These are phyloP conservation scores for Microbotryum violaceum DNA, from an alignment of 1,284 basidiomycete species.

Conservation along the genomic window DNA sequence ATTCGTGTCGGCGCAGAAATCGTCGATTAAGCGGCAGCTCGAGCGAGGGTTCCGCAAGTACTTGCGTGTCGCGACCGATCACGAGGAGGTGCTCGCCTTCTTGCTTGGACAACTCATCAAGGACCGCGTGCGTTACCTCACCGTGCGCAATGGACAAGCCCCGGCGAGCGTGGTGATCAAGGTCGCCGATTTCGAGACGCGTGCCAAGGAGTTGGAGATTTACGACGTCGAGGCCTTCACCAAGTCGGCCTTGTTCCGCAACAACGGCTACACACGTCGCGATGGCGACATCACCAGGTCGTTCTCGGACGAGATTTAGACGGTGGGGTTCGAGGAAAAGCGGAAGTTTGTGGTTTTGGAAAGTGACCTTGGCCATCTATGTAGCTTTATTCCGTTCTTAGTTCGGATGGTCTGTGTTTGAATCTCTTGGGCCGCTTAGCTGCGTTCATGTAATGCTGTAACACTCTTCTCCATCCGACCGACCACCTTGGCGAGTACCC, in stretches of 20 bases:
- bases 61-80: slow-evolving; percentile 80
- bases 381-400: too few relatives aligned
- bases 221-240: slow-evolving; percentile 84
- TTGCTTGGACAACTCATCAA: slow-evolving; percentile 90
- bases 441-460: too few relatives aligned
- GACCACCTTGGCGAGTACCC: too few relatives aligned
- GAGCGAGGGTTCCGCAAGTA: slow-evolving; percentile 77
- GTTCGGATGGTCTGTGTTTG: too few relatives aligned
- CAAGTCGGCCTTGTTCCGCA: slow-evolving; percentile 69
- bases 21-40: slow-evolving; percentile 95
- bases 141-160: slow-evolving; percentile 61
- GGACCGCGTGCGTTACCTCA: slow-evolving; percentile 79
- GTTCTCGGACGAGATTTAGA: slow-evolving; percentile 2
- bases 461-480: too few relatives aligned
- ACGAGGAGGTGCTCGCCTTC: slow-evolving; percentile 92
- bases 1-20: slow-evolving; percentile 95
- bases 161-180: slow-evolving; percentile 65
- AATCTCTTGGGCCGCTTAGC: too few relatives aligned
- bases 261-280: slow-evolving; percentile 72
- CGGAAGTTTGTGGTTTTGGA: too few relatives aligned
- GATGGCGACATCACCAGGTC: slow-evolving; percentile 4
- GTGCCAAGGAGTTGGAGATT: slow-evolving; percentile 91
- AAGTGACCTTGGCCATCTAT: too few relatives aligned
- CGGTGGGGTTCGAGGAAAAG: too few relatives aligned
- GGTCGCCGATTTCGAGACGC: slow-evolving; percentile 68